These are phyloP conservation scores for Sonneratia alba DNA, from an alignment of 345 rosid species.

Conservation along the genomic window DNA sequence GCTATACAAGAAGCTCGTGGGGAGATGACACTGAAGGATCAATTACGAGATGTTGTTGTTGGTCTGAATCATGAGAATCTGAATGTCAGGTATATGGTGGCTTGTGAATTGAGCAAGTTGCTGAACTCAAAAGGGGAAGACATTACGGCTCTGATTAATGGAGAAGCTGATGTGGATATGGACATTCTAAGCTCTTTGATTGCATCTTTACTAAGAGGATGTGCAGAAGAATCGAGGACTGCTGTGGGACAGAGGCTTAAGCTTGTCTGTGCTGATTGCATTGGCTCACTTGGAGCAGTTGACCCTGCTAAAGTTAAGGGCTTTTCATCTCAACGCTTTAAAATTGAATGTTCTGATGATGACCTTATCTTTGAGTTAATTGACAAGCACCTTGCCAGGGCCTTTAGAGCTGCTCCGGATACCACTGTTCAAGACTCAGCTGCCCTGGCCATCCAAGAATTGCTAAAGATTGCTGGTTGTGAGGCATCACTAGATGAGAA, in stretches of 20 bases:
- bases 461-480: constrained; percentile 94
- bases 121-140: constrained; percentile 59
- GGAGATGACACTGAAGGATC: constrained; percentile 74
- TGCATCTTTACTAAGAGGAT: constrained; percentile 75
- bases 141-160: constrained; percentile 59
- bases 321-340: constrained; percentile 65
- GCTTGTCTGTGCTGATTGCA: constrained; percentile 86
- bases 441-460: constrained; percentile 96
- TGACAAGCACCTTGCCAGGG: constrained; percentile 84
- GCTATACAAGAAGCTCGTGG: constrained; percentile 96
- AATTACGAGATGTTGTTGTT: constrained; percentile 57
- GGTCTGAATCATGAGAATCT: constrained; percentile 88
- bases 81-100: constrained; percentile 98
- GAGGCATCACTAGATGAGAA: constrained; percentile 83
- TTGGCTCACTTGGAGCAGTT: constrained; percentile 93
- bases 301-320: constrained; percentile 92
- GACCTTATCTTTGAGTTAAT: constrained; percentile 95
- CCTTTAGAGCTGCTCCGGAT: constrained; percentile 97
- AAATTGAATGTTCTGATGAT: constrained; percentile 96
- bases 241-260: constrained; percentile 81
- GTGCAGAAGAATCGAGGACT: constrained; percentile 97
- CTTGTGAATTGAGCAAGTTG: constrained; percentile 84
- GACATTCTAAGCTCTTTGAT: constrained; percentile 77
- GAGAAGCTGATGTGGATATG: constrained; percentile 70
- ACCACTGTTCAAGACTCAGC: constrained; percentile 88